A percentile compares a stretch with the other conserved stretches of the same genome.
These are phyloP conservation scores for Ceratobasidium papillatum DNA, from an alignment of 1,284 basidiomycete species.

Conservation along the genomic window DNA sequence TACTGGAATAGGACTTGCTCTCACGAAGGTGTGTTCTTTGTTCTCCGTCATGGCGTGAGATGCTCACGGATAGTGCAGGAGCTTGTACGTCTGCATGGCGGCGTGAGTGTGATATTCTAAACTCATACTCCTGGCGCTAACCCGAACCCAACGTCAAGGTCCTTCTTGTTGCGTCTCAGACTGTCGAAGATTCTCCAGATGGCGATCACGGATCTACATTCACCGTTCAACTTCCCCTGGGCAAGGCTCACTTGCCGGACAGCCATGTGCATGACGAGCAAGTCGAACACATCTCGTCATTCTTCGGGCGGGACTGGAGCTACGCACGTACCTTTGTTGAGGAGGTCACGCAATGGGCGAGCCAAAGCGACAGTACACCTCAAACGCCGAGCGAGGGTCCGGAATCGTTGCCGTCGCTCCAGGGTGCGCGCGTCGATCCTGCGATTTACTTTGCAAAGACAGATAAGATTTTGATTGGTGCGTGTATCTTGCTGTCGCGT, in stretches of 20 bases:
- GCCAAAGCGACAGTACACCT: slow-evolving; percentile 11
- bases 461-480: slow-evolving; percentile 48
- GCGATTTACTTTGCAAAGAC: slow-evolving; percentile 47
- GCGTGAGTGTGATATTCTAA: slow-evolving; percentile 27
- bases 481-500: slow-evolving; percentile 3
- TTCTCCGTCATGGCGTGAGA: neutral
- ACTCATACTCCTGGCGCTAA: neutral
- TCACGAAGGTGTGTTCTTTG: slow-evolving; percentile 45
- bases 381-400: slow-evolving; percentile 43
- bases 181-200: slow-evolving; percentile 40
- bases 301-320: slow-evolving; percentile 40
- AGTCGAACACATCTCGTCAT: slow-evolving; percentile 45
- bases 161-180: slow-evolving; percentile 1
- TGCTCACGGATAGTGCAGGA: slow-evolving; percentile 41
- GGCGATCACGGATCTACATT: slow-evolving; percentile 49
- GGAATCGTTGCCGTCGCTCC: slow-evolving; percentile 46
- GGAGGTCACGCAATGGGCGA: slow-evolving; percentile 49
- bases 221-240: slow-evolving; percentile 49
- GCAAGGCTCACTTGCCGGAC: slow-evolving; percentile 46
- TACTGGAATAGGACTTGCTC: slow-evolving; percentile 51
- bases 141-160: slow-evolving; percentile 2
- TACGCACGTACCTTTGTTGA: slow-evolving; percentile 50
- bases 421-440: slow-evolving; percentile 43
- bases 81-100: slow-evolving; percentile 51
- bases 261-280: slow-evolving; percentile 47